These are phyloP conservation scores for Pyrus communis DNA, from an alignment of 306 rosid species.

Conservation along the genomic window DNA sequence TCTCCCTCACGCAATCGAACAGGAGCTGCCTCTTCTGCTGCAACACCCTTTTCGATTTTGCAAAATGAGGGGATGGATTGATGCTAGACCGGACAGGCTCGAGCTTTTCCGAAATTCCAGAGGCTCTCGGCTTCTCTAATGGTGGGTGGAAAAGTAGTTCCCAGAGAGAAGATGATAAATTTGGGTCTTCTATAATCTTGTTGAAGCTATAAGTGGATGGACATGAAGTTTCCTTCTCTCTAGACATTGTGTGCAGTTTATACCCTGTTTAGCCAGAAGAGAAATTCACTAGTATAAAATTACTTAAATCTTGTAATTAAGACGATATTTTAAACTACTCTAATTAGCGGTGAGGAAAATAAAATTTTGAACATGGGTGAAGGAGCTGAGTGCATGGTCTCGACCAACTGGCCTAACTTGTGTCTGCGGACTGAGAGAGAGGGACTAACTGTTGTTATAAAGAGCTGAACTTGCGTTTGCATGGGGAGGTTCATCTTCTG, in stretches of 20 bases:
- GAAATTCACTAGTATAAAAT: not conserved
- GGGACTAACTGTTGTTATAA: slow-evolving; percentile 6
- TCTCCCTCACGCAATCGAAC: slow-evolving; percentile 65
- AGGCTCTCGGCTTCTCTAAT: slow-evolving; percentile 18
- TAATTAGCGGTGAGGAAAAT: no score
- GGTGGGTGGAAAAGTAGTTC: slow-evolving; percentile 36
- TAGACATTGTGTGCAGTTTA: slow-evolving; percentile 1
- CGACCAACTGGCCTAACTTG: no score
- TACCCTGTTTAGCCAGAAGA: slow-evolving; percentile 9
- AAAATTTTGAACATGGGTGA: no score
- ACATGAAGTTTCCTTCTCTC: slow-evolving; percentile 14
- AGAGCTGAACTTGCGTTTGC: not conserved
- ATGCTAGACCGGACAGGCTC: slow-evolving; percentile 23
- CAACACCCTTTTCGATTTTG: slow-evolving; percentile 41
- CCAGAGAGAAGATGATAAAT: slow-evolving; percentile 50
- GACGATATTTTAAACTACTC: not conserved
- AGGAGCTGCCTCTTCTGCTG: slow-evolving; percentile 53
- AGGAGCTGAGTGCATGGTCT: no score
- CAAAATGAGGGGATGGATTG: slow-evolving; percentile 26
- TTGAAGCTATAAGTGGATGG: slow-evolving; percentile 12
- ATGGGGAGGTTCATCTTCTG: slow-evolving; percentile 18
- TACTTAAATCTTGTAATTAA: no score
- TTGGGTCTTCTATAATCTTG: slow-evolving; percentile 46
- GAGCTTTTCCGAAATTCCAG: slow-evolving; percentile 17
- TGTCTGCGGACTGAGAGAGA: not conserved